A percentile compares a stretch with the other conserved stretches of the same genome.
Conservation (phyloP, 495 filamentous ascomycete species). For the Penicillium samsonianum region DNA sequence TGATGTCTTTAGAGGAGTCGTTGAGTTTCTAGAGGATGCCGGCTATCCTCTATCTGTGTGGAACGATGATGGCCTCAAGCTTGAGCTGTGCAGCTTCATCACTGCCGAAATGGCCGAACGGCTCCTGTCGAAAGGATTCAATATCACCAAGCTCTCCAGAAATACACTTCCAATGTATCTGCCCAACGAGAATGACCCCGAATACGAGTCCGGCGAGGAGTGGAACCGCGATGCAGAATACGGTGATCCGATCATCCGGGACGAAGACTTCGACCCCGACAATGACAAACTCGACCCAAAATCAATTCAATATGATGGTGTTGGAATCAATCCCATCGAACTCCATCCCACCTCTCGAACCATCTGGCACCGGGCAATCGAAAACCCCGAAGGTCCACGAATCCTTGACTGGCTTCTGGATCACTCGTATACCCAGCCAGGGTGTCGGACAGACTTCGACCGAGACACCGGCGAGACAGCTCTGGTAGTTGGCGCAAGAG, state of each 20-base stretch:
- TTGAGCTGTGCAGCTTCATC: slow-evolving; percentile 5
- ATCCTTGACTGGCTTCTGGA: background rate
- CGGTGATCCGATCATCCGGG: slow-evolving; percentile 2
- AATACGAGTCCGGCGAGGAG: background rate
- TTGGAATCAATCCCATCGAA: background rate
- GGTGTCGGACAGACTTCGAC: background rate
- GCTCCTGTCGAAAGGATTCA: slow-evolving; percentile 6
- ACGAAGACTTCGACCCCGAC: background rate
- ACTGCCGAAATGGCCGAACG: background rate
- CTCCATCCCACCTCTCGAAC: slow-evolving; percentile 4
- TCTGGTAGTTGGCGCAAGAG: background rate
- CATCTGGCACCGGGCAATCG: slow-evolving; percentile 9
- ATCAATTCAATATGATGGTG: background rate
- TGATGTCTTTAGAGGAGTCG: background rate
- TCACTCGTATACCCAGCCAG: background rate
- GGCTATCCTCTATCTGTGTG: background rate
- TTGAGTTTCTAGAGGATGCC: background rate
- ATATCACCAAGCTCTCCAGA: slow-evolving; percentile 2
- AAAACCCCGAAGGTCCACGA: background rate
- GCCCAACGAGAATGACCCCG: background rate
- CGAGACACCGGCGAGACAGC: background rate
- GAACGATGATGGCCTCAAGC: slow-evolving; percentile 9
- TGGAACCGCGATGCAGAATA: slow-evolving; percentile 6
- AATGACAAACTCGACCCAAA: background rate
- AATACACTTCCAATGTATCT: slow-evolving; percentile 1